Evolutionary conservation across 169 alveolate species (phyloP), one percentile per base, ranked within the genome.

Genomic region (Eimeria necatrix): DNA sequence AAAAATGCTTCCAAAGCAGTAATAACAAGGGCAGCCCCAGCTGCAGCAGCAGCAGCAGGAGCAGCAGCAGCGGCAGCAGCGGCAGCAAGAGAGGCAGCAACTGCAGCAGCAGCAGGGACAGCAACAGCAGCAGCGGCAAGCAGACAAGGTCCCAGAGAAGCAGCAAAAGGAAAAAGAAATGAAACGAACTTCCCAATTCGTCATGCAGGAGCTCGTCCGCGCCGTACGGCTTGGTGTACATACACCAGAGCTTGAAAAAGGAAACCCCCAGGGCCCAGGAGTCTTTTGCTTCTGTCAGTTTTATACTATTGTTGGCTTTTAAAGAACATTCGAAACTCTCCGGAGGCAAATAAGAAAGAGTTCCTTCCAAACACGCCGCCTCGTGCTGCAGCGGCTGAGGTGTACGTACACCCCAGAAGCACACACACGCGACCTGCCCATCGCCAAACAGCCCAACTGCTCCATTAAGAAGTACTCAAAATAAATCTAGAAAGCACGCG

Each of bases 261-360:
- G 41, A 80, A 5, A 64, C 64, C 12, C 93, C 93, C 1, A 86
- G 83, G 24, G 93, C 93, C 93, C 93, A 86, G 4, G 70, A 71
- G 83, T 86, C 93, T 46, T 86, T 86, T 59, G 51, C 51, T 73
- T 59, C 93, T 32, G 93, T 86, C 14, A 73, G 32, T 70, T 56
- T 64, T 24, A 86, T 26, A 48, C 70, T 26, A 9, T 68, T 7
- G 20, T 52, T 5, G 12, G 52, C 64, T 7, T 59, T 83, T 60
- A 41, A 24, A 9, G 41, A 32, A 49, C 93, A 86, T 32, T 49
- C 61, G 68, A 86, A 56, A 59, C 61, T 86, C 64, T 86, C 93
- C 10, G 93, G 93, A 4, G 93, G 93, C 20, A 86, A 49, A 68
- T 86, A 86, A 20, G 81, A 48, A 9, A 49, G 56, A 1, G 93